phyloP scores from a whole-genome alignment of 2,329 filamentous ascomycete species.

The Exophiala bonariae region DNA sequence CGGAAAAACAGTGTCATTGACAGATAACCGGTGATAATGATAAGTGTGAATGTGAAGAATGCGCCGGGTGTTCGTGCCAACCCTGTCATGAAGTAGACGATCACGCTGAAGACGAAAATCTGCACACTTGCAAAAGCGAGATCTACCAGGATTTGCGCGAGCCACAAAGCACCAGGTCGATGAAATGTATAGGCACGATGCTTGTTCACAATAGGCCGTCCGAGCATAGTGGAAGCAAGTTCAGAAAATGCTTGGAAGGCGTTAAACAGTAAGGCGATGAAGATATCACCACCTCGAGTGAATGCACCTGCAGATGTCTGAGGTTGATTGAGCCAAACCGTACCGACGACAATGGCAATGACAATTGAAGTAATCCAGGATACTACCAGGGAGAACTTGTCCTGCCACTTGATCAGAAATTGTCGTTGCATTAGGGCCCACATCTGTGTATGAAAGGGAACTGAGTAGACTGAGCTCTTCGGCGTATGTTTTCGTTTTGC shows the following conservation, averaged over 20 bases:
- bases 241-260: slow-evolving; percentile 85
- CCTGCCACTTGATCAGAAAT: slow-evolving; percentile 82
- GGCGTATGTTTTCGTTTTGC: slow-evolving; percentile 73
- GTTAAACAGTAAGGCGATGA: slow-evolving; percentile 79
- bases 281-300: slow-evolving; percentile 77
- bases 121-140: slow-evolving; percentile 69
- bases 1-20: slow-evolving; percentile 78
- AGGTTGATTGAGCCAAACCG: slow-evolving; percentile 72
- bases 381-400: slow-evolving; percentile 73
- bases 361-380: slow-evolving; percentile 71
- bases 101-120: slow-evolving; percentile 70
- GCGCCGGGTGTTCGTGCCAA: slow-evolving; percentile 68
- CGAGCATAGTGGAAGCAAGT: slow-evolving; percentile 72
- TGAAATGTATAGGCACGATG: slow-evolving; percentile 83
- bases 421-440: slow-evolving; percentile 83
- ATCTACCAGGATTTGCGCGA: slow-evolving; percentile 71
- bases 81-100: slow-evolving; percentile 77
- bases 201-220: slow-evolving; percentile 76
- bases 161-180: slow-evolving; percentile 77
- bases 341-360: slow-evolving; percentile 76
- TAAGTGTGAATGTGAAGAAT: slow-evolving; percentile 75
- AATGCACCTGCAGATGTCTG: slow-evolving; percentile 68
- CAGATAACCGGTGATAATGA: slow-evolving; percentile 68
- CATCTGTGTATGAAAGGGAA: slow-evolving; percentile 79
- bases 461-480: slow-evolving; percentile 75